Percentiles rank a stretch among this genome's conserved stretches.
Evolutionary conservation across 768 basidiomycete genomes (phyloP).

Genomic region (Rhizopogon vesiculosus): DNA sequence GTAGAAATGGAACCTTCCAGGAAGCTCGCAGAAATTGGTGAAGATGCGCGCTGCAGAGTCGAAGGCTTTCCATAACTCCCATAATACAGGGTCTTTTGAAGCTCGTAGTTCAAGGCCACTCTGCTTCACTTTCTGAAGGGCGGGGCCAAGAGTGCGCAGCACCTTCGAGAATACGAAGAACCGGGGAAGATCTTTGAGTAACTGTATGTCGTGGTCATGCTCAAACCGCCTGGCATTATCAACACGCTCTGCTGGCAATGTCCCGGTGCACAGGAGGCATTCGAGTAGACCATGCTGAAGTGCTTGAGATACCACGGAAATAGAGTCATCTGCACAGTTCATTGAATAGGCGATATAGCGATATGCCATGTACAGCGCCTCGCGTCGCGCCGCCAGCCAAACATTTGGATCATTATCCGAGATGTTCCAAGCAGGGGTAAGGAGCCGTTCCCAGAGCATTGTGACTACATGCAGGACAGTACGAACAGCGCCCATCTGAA

Average conservation of each 20-base stretch:
- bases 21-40: background rate
- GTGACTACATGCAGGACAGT: background rate
- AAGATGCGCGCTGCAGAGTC: background rate
- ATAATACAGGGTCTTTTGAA: background rate
- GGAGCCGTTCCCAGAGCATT: background rate
- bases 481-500: slow-evolving; percentile 1
- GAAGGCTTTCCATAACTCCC: background rate
- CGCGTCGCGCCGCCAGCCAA: slow-evolving; percentile 1
- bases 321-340: slow-evolving; percentile 1
- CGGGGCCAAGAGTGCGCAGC: background rate
- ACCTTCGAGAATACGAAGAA: slow-evolving; percentile 1
- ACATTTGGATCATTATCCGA: slow-evolving; percentile 2
- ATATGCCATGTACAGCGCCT: slow-evolving; percentile 1
- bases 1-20: background rate
- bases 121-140: background rate
- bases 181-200: background rate
- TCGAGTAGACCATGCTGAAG: slow-evolving; percentile 2
- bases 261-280: background rate
- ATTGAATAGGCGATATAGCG: slow-evolving; percentile 3
- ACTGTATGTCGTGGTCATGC: slow-evolving; percentile 1
- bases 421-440: background rate
- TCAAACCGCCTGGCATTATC: slow-evolving; percentile 1
- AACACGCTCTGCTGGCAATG: background rate
- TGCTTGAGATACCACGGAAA: background rate
- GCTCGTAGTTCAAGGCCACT: background rate